Base-by-base conservation (phyloP, 352 stramenopile genomes). In the Phytopythium cucurbitacearum region DNA sequence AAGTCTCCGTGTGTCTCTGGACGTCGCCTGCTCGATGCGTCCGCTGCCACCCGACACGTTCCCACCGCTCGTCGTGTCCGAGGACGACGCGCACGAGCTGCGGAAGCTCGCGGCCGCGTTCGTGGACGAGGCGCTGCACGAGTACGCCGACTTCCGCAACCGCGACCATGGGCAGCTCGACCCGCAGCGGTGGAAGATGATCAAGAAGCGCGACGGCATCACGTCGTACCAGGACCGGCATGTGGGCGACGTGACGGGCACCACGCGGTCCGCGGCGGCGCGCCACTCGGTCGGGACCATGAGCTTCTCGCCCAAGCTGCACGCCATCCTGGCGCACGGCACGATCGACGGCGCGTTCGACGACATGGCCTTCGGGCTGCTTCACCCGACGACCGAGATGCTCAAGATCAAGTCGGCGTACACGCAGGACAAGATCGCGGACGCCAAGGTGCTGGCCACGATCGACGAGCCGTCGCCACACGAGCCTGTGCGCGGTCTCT, bases 331-430 rank as follows among this genome's bases (percentile, higher is more conserved):
- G 40, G 68, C 62, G 0, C 55, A 65, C 43, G 65, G 65, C 0
- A 60, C 48, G 4, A 61, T 74, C 38, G 33, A 65, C 7, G 76
- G 65, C 13, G 64, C 55, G 1, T 62, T 89, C 3, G 67, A 86
- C 43, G 76, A 87, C 61, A 62, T 85, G 40, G 68, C 85, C 56
- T 89, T 86, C 59, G 76, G 71, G 11, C 60, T 76, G 34, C 60
- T 85, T 39, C 69, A 71, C 59, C 64, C 72, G 37, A 81, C 65
- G 15, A 73, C 71, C 42, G 65, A 70, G 5, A 60, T 67, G 37
- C 77, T 86, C 70, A 53, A 59, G 15, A 76, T 88, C 53, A 80
- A 78, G 57, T 67, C 73, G 0, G 64, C 72, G 28, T 85, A 83
- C 58, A 64, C 73, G 46, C 41, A 51, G 3, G 69, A 80, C 49